phyloP scores from a whole-genome alignment of 768 basidiomycete species.

The Austroboletus eburneus region DNA sequence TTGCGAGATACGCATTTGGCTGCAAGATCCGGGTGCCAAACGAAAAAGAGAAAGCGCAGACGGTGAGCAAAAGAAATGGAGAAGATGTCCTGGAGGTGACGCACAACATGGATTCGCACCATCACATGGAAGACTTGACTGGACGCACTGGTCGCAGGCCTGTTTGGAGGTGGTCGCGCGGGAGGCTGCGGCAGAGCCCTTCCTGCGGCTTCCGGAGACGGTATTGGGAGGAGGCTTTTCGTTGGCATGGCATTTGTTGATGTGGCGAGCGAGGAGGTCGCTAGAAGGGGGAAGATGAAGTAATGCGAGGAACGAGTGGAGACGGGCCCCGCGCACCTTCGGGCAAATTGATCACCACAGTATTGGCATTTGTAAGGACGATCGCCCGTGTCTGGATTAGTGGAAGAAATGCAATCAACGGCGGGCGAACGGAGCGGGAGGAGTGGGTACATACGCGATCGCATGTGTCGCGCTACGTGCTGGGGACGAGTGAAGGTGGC shows the following conservation, averaged over 20 bases:
- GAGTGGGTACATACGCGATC: conserved; percentile 64
- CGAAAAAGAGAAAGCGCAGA: no score
- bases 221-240: conserved; percentile 49
- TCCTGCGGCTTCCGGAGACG: conserved; percentile 45
- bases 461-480: conserved; percentile 88
- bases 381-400: conserved; percentile 72
- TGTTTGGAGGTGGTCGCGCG: conserved; percentile 78
- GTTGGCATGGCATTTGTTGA: conserved; percentile 83
- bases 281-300: conserved; percentile 33
- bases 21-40: conserved; percentile 27
- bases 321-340: conserved; percentile 48
- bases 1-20: conserved; percentile 75
- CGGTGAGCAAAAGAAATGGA: not conserved
- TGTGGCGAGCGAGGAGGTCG: conserved; percentile 79
- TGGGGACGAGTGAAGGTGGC: conserved; percentile 87
- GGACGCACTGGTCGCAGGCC: conserved; percentile 82
- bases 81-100: conserved; percentile 22
- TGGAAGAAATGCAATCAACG: no score
- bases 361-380: conserved; percentile 85
- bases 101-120: conserved; percentile 75
- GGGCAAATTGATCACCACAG: conserved; percentile 87
- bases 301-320: conserved; percentile 1
- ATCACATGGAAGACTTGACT: conserved; percentile 70
- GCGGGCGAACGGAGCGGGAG: conserved; percentile 15
- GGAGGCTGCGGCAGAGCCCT: conserved; percentile 62